Percentiles rank a stretch among this genome's conserved stretches.
Conservation (phyloP, 2,329 filamentous ascomycete genomes). For the Sarocladium brachiariae region DNA sequence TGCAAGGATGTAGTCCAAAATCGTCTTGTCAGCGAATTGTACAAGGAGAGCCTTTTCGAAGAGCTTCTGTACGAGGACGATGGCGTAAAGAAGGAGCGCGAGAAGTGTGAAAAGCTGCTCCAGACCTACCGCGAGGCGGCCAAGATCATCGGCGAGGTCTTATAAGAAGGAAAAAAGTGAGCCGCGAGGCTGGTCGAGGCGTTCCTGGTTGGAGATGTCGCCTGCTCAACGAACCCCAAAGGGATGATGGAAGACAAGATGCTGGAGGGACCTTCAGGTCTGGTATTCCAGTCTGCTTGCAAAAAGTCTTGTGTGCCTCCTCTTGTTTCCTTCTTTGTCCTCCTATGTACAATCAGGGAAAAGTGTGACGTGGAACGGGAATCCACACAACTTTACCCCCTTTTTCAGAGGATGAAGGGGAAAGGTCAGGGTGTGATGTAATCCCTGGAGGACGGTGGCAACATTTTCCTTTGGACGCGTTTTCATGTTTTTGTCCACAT, state of each 20-base stretch:
- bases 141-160: constrained; percentile 95
- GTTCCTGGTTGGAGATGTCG: background rate
- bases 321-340: constrained; percentile 6
- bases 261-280: background rate
- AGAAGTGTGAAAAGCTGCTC: constrained; percentile 96
- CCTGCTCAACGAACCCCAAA: background rate
- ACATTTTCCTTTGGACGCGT: background rate
- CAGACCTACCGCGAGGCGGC: constrained; percentile 95
- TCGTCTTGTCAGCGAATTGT: constrained; percentile 87
- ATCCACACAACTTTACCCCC: background rate
- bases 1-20: constrained; percentile 98
- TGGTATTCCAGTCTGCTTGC: background rate
- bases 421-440: background rate
- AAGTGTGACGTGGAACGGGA: background rate
- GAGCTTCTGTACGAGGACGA: constrained; percentile 97
- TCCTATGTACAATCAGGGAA: constrained; percentile 9
- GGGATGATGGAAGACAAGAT: background rate
- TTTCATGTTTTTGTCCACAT: background rate
- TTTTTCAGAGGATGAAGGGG: background rate
- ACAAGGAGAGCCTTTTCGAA: constrained; percentile 84
- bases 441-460: background rate
- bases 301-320: constrained; percentile 8
- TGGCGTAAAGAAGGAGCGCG: constrained; percentile 90
- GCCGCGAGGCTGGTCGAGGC: background rate
- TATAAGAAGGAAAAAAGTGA: constrained; percentile 42